These are phyloP conservation scores for Barbatosphaeria neglecta DNA, from an alignment of 495 filamentous ascomycete species.

Conservation along the genomic window DNA sequence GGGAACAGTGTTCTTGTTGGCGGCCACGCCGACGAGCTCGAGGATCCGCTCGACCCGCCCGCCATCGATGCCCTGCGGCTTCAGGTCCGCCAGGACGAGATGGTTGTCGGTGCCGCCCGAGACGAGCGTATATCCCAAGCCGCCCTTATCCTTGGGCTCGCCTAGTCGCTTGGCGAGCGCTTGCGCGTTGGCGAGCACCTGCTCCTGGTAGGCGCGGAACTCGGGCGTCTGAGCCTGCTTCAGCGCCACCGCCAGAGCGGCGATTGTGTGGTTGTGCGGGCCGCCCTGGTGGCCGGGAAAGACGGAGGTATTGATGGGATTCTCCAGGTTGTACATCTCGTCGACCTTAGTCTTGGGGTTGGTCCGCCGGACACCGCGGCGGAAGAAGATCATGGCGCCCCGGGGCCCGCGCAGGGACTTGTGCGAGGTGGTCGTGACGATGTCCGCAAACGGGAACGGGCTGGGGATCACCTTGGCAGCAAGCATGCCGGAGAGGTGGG, in stretches of 20 bases:
- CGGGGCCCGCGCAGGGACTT: constrained; percentile 91
- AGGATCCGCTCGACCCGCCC: constrained; percentile 89
- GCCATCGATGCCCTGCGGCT: constrained; percentile 80
- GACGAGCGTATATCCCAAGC: constrained; percentile 82
- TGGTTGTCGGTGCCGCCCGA: constrained; percentile 95
- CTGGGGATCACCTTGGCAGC: constrained; percentile 81
- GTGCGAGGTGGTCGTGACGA: constrained; percentile 97
- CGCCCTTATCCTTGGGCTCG: constrained; percentile 57
- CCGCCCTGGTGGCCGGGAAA: constrained; percentile 99
- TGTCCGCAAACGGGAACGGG: constrained; percentile 81
- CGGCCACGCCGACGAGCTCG: constrained; percentile 87
- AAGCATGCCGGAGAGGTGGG: constrained; percentile 92
- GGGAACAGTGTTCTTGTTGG: constrained; percentile 98
- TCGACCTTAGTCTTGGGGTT: constrained; percentile 76
- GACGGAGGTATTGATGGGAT: constrained; percentile 88
- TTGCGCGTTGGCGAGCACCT: constrained; percentile 77
- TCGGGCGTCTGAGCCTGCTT: constrained; percentile 85
- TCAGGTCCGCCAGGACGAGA: constrained; percentile 87
- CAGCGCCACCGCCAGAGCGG: constrained; percentile 82
- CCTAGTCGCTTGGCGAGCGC: constrained; percentile 69
- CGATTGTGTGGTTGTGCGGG: constrained; percentile 98
- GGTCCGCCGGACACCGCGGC: constrained; percentile 74
- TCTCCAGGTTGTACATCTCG: constrained; percentile 83
- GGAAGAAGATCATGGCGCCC: constrained; percentile 97
- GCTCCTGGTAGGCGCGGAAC: constrained; percentile 79